A percentile compares a stretch with the other conserved stretches of the same genome.
Conservation (phyloP, 768 basidiomycete species). For the Pleurotus tuoliensis region DNA sequence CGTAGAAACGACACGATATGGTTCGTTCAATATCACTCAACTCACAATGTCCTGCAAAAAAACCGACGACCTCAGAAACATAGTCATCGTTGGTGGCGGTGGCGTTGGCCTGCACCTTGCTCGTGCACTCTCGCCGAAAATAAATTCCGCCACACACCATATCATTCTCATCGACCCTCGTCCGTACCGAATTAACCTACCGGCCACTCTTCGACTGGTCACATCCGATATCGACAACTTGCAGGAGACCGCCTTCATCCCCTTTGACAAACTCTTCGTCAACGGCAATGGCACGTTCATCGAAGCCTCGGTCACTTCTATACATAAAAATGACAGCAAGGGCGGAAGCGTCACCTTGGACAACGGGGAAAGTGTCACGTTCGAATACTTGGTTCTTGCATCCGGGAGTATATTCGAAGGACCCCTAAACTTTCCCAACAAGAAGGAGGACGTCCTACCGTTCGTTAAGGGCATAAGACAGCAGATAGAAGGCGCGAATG, state of each 20-base stretch:
- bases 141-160: constrained; percentile 44
- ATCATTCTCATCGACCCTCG: constrained; percentile 53
- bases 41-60: constrained; percentile 9
- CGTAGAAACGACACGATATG: no score
- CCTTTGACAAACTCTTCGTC: constrained; percentile 46
- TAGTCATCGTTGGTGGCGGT: constrained; percentile 58
- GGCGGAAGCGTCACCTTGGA: constrained; percentile 46
- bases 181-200: constrained; percentile 46
- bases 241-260: constrained; percentile 43
- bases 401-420: constrained; percentile 56
- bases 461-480: constrained; percentile 26
- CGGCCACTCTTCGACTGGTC: constrained; percentile 49
- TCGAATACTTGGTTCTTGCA: constrained; percentile 55
- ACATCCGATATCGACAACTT: constrained; percentile 40
- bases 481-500: constrained; percentile 32
- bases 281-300: constrained; percentile 45
- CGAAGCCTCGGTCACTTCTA: constrained; percentile 31
- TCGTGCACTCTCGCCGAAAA: constrained; percentile 43
- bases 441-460: constrained; percentile 19
- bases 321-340: constrained; percentile 26
- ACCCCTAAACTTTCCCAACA: constrained; percentile 40
- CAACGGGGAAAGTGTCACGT: constrained; percentile 45
- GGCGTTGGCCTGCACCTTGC: constrained; percentile 44
- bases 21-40: no score
- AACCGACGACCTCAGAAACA: constrained; percentile 20